Conservation (phyloP, 768 basidiomycete genomes). For the Ramaria sp. region DNA sequence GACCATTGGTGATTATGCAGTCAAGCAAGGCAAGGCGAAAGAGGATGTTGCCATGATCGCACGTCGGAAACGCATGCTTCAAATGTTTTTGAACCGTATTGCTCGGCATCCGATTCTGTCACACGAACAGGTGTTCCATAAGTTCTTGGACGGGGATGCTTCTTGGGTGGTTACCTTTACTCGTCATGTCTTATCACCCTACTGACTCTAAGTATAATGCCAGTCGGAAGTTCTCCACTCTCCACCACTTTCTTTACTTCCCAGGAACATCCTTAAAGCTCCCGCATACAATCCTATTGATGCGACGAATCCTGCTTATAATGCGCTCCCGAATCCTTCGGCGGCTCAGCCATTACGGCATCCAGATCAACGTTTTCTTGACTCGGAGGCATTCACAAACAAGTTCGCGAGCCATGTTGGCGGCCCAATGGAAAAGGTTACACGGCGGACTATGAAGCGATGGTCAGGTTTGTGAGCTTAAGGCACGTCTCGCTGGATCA, state of each 20-base stretch:
- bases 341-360: constrained; percentile 79
- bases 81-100: constrained; percentile 88
- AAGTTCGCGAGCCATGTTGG: constrained; percentile 90
- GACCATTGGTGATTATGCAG: constrained; percentile 90
- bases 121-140: constrained; percentile 91
- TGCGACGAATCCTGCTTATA: constrained; percentile 60
- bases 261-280: constrained; percentile 93
- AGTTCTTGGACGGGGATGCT: constrained; percentile 91
- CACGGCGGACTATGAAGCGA: constrained; percentile 80
- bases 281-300: constrained; percentile 93
- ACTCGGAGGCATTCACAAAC: constrained; percentile 91
- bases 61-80: constrained; percentile 85
- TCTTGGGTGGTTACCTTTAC: constrained; percentile 67
- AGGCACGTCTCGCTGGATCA: constrained; percentile 37
- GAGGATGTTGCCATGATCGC: constrained; percentile 91
- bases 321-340: constrained; percentile 81
- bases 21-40: constrained; percentile 93
- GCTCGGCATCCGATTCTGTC: constrained; percentile 90
- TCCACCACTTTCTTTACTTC: constrained; percentile 80
- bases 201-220: not conserved
- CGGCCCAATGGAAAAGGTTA: constrained; percentile 94
- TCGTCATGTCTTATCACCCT: not conserved
- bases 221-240: constrained; percentile 90
- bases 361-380: constrained; percentile 92
- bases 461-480: constrained; percentile 66